Evolutionary conservation across 192 early-diverging fungal genomes (phyloP), one percentile per base, ranked within the genome.

Genomic region (Gamsiella multidivaricata): DNA sequence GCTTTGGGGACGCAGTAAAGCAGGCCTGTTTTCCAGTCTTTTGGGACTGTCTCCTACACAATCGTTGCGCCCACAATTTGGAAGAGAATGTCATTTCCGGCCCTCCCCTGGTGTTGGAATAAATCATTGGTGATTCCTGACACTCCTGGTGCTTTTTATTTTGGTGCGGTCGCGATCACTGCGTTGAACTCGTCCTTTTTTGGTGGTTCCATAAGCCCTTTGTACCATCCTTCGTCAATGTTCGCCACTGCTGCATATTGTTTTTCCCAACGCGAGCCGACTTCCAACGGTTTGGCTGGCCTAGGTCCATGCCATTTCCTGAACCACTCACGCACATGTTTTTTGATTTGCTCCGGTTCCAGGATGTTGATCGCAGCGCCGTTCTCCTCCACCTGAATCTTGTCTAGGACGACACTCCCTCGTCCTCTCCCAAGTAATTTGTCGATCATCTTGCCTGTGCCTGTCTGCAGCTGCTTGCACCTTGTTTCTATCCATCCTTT

Each of bases 1-100:
- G 34, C 45, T 31, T 69, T 69, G 22, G 66, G 66, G 4, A 69
- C 52, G 49, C 66, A 69, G 28, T 60, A 69, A 10, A 69, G 28
- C 10, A 69, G 17, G 10, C 66, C 66, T 20, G 31, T 59, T 23
- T 53, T 53, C 66, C 66, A 69, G 1, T 25, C 66, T n/a, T n/a
- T n/a, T 2, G 66, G 66, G 14, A 69, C 36, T 1, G 14, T 18
- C 5, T 50, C 32, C 42, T 69, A 57, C 1, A 31, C 49, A 22
- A 69, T 32, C 3, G 42, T 29, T 10, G 65, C 65, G 31, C 31
- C 6, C n/a, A 66, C 18, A 2, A 66, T 43, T 20, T 47, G 54
- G 12, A 29, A 47, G 18, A 66, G 31, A 37, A 66, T 26, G 8
- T 12, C 18, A 5, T 46, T 32, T n/a, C 42, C 54, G 1, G 49